phyloP scores from a whole-genome alignment of 345 rosid species.

The Passiflora organensis region DNA sequence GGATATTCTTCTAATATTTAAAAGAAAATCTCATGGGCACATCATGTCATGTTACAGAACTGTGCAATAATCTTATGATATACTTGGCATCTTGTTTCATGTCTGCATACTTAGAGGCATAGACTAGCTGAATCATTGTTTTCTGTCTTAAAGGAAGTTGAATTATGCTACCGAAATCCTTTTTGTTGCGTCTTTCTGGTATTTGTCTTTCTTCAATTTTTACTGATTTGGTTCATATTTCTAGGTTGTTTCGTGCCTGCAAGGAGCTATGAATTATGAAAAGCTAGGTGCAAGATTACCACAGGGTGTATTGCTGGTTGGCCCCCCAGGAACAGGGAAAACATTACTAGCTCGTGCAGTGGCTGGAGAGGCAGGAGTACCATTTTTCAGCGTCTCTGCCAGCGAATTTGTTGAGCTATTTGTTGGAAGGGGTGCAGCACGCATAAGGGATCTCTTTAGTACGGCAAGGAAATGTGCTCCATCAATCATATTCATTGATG shows the following conservation, averaged over 20 bases:
- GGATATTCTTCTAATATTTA: too few relatives aligned
- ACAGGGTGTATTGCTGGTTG: conserved; percentile 83
- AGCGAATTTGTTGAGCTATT: conserved; percentile 96
- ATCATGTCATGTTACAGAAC: too few relatives aligned
- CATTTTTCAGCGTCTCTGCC: conserved; percentile 89
- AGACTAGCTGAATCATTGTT: too few relatives aligned
- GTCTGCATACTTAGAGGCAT: too few relatives aligned
- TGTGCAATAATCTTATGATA: too few relatives aligned
- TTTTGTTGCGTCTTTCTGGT: too few relatives aligned
- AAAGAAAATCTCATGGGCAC: too few relatives aligned
- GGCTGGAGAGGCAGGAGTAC: conserved; percentile 96
- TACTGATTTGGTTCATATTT: conserved; percentile 13
- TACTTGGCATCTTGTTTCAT: too few relatives aligned
- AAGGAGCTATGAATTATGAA: conserved; percentile 80
- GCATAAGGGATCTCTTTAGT: conserved; percentile 83
- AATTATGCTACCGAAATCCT: too few relatives aligned
- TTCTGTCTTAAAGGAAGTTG: too few relatives aligned
- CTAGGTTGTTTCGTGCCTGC: conserved; percentile 93
- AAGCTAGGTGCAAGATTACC: conserved; percentile 88
- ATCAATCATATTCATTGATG: conserved; percentile 88
- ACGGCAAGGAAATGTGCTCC: conserved; percentile 81
- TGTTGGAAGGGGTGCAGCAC: conserved; percentile 98
- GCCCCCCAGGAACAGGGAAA: conserved; percentile 98
- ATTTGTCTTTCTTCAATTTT: too few relatives aligned
- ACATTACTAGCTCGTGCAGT: conserved; percentile 94